Evolutionary conservation across 2,329 filamentous ascomycete species (phyloP), one percentile per base, ranked within the genome.

Genomic region (Cladosporium sp.): DNA sequence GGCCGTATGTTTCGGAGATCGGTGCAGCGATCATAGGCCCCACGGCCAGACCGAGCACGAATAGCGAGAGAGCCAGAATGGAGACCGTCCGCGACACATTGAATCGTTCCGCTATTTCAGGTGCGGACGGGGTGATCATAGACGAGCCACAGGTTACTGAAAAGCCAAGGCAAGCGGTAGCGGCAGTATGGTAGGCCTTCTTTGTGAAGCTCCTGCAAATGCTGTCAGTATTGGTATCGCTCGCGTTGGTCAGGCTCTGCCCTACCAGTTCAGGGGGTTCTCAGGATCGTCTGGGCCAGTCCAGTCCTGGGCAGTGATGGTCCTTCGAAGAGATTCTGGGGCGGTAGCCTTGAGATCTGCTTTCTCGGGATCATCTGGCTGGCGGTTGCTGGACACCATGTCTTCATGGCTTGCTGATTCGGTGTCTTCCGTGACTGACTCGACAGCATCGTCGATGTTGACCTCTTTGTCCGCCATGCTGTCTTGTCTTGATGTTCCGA

Each of bases 1-100:
- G 85, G 43, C 91, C 91, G 70, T 83, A 86, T 43, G 90, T 80
- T 78, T 94, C 91, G 1, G 88, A 91, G 5, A 93, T 79, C 0
- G 91, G 91, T 2, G 90, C 90, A 81, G 89, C 91, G 25, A 93
- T 80, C 0, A 86, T 85, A 1, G 91, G 90, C 0, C 90, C 90
- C 64, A 89, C 86, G 1, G 88, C 91, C 56, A 92, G 89, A 1
- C 77, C 78, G 8, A 89, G 75, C 6, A 87, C 83, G 73, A 88
- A 90, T 6, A 88, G 73, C 0, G 87, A 83, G 0, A 90, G 73
- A 0, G 85, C 84, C 0, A 89, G 76, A n/a, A 90, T 77, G 0
- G 87, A 84, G 8, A 82, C 79, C 1, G 85, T 88, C 58, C 80
- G 79, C 16, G 80, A 81, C 14, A 88, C 80, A 53, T 79, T 69